Percentiles rank a stretch among this genome's conserved stretches.
Evolutionary conservation across 2,329 filamentous ascomycete species (phyloP).

Genomic region (Orbilia javanica): DNA sequence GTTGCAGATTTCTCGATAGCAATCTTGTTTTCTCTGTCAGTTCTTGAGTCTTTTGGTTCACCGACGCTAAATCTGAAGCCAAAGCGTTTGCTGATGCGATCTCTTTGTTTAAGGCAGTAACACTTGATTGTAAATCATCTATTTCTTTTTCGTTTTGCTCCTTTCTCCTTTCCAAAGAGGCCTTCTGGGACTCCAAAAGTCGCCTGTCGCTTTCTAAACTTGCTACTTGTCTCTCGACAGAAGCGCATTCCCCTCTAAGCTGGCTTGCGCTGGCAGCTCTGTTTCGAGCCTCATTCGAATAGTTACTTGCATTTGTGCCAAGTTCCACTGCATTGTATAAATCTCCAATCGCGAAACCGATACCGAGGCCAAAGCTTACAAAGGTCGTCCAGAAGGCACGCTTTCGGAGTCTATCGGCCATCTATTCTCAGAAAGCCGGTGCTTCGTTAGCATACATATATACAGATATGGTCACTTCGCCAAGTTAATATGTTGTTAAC

Average conservation of each 20-base stretch:
- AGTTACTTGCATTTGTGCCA: conserved; percentile 21
- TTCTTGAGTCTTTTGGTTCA: conserved; percentile 15
- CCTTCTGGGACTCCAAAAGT: conserved; percentile 30
- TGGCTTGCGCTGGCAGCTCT: conserved; percentile 8
- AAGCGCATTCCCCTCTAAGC: conserved; percentile 28
- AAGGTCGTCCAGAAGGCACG: conserved; percentile 36
- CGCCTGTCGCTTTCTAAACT: conserved; percentile 28
- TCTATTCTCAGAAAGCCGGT: not conserved
- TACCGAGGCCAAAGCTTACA: conserved; percentile 22
- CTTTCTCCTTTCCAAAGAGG: not conserved
- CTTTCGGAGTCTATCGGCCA: conserved; percentile 24
- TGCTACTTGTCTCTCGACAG: conserved; percentile 28
- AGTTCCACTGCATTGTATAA: not conserved
- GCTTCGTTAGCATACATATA: too few species aligned
- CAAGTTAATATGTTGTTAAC: too few species aligned
- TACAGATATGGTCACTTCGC: too few species aligned
- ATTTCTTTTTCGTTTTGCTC: not conserved
- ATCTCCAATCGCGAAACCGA: conserved; percentile 36
- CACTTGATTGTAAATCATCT: not conserved
- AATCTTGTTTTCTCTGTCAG: conserved; percentile 23
- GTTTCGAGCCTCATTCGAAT: conserved; percentile 5
- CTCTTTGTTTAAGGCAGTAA: conserved; percentile 1
- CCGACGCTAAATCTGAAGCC: conserved; percentile 1
- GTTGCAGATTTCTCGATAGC: conserved; percentile 11
- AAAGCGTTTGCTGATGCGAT: conserved; percentile 10